Evolutionary conservation across 2,329 filamentous ascomycete genomes (phyloP).

Genomic region (Passalora sequoiae): DNA sequence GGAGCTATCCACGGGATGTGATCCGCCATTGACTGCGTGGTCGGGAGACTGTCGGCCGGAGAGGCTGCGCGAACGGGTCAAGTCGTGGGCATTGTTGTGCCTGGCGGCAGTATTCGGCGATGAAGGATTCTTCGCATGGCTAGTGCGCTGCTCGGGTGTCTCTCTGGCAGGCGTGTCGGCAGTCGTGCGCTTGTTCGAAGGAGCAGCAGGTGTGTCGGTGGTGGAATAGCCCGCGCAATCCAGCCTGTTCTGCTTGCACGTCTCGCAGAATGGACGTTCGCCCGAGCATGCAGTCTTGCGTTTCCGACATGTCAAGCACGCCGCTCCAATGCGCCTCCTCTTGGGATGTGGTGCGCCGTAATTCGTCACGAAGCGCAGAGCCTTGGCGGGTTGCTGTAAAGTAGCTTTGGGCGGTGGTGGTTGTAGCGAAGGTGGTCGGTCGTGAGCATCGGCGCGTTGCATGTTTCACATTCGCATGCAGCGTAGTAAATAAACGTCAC

Average conservation of each 20-base stretch:
- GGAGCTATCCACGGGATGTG: slow-evolving; percentile 7
- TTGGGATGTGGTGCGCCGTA: slow-evolving; percentile 77
- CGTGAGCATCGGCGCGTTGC: too few species aligned
- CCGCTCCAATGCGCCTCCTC: slow-evolving; percentile 69
- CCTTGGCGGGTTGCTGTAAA: slow-evolving; percentile 19
- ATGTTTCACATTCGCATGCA: slow-evolving; percentile 14
- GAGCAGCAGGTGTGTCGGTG: slow-evolving; percentile 28
- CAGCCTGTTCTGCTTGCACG: slow-evolving; percentile 45
- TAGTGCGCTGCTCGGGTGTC: background rate
- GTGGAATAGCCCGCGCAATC: slow-evolving; percentile 45
- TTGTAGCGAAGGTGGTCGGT: too few species aligned
- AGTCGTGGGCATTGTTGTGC: slow-evolving; percentile 6
- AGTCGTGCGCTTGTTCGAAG: slow-evolving; percentile 6
- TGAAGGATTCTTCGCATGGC: background rate
- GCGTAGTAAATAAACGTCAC: too few species aligned
- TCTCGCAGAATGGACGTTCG: slow-evolving; percentile 41
- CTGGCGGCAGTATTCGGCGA: background rate
- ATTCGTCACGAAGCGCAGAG: slow-evolving; percentile 68
- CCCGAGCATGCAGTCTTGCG: slow-evolving; percentile 49
- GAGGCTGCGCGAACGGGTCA: slow-evolving; percentile 7
- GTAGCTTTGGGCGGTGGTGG: too few species aligned
- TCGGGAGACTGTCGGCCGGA: slow-evolving; percentile 15
- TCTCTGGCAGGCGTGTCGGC: slow-evolving; percentile 6
- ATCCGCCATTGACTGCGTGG: slow-evolving; percentile 4
- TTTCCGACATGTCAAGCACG: slow-evolving; percentile 49